These are phyloP conservation scores for Colletotrichum sp. DNA, from an alignment of 2,329 filamentous ascomycete genomes.

Conservation along the genomic window DNA sequence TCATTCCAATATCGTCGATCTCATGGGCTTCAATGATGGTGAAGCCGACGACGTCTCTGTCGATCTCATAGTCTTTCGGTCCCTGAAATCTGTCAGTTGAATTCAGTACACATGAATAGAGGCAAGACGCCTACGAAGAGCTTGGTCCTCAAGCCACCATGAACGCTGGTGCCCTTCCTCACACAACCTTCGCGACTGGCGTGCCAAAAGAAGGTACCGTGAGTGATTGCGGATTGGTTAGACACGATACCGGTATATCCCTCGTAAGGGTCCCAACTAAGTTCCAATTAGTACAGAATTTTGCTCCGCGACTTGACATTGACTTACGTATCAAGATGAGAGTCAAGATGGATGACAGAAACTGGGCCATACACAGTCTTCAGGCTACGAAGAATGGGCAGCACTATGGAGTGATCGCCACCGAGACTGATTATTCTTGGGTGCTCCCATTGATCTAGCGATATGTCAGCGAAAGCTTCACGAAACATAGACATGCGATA, in stretches of 20 bases:
- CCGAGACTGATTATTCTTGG: not conserved
- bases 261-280: not conserved
- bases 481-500: not conserved
- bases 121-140: not conserved
- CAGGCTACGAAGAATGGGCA: not conserved
- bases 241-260: not conserved
- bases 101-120: not conserved
- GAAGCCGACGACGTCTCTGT: not conserved
- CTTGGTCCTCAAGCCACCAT: slow-evolving; percentile 70
- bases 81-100: slow-evolving; percentile 44
- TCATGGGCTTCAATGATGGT: slow-evolving; percentile 74
- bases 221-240: slow-evolving; percentile 67
- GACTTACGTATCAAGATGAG: not conserved
- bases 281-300: not conserved
- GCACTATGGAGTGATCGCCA: not conserved
- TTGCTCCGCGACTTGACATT: not conserved
- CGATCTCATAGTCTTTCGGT: slow-evolving; percentile 33
- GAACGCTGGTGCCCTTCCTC: slow-evolving; percentile 73
- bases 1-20: slow-evolving; percentile 80
- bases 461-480: not conserved
- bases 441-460: not conserved
- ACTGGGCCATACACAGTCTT: not conserved
- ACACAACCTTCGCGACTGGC: slow-evolving; percentile 82
- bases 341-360: not conserved
- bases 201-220: slow-evolving; percentile 91